Conservation (phyloP, 2,329 filamentous ascomycete genomes). For the Diaporthe capsici region DNA sequence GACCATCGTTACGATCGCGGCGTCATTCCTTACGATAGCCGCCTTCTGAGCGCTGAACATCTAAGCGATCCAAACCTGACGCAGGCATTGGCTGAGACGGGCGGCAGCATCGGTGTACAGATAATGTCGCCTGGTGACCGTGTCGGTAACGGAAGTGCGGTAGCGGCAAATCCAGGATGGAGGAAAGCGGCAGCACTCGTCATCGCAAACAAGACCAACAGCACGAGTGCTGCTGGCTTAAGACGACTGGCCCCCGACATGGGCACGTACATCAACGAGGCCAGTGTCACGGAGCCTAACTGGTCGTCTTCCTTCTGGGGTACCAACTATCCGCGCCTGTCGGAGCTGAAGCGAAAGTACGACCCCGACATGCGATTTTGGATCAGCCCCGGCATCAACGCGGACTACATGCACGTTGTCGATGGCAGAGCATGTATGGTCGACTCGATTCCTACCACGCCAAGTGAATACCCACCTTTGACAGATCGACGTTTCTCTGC, state of each 20-base stretch:
- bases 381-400: slow-evolving; percentile 24
- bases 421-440: neutral
- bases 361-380: slow-evolving; percentile 50
- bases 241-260: neutral
- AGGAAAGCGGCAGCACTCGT: neutral
- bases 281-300: slow-evolving; percentile 46
- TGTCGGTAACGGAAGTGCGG: neutral
- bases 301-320: slow-evolving; percentile 59
- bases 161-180: neutral
- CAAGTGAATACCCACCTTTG: neutral
- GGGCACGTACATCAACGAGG: slow-evolving; percentile 16
- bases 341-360: slow-evolving; percentile 58
- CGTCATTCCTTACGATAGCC: neutral
- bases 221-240: neutral
- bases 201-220: slow-evolving; percentile 19
- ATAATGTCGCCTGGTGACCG: slow-evolving; percentile 10
- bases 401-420: slow-evolving; percentile 2
- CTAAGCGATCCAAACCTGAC: neutral
- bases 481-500: slow-evolving; percentile 15
- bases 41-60: neutral
- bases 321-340: slow-evolving; percentile 52
- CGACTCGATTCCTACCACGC: neutral
- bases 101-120: slow-evolving; percentile 4
- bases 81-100: neutral
- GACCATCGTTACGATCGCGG: slow-evolving; percentile 2